Evolutionary conservation across 139 green algal genomes (phyloP), one percentile per base, ranked within the genome.

Genomic region (Penium margaritaceum): DNA sequence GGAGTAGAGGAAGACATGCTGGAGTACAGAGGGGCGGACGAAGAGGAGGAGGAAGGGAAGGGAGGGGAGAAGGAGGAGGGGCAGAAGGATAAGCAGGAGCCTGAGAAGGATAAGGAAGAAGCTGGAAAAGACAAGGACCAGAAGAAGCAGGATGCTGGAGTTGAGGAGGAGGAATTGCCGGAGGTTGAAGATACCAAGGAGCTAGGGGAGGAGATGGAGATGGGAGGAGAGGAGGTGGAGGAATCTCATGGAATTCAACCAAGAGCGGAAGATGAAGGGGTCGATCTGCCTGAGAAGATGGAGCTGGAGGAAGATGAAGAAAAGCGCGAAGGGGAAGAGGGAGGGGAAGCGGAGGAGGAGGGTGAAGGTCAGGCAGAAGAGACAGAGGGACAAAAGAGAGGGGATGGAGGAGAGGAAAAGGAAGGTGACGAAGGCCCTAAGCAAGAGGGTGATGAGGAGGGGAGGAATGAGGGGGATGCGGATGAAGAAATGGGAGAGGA

Each of bases 251-350:
- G 79, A 5, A 64, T 84, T 64, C 69, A 74, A 15, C 73, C 74
- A 3, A 58, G 71, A 54, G 34, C 30, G 24, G 74, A 77, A 51
- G 71, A 88, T 70, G 58, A 85, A 68, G 51, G 30, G 1, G 39
- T 77, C 27, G 62, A 85, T 67, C 43, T 80, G 29, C 37, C 46
- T 2, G 67, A 91, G 90, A 53, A 77, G 55, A 84, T 81, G 74
- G 90, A 97, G 66, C 67, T 72, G 32, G 77, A 85, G 29, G 63
- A 38, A 3, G 84, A 81, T 2, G 64, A 85, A 41, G 60, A 15
- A 12, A 63, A 76, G 43, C 71, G 84, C 38, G 81, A 76, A 33
- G 75, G 74, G 41, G 35, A 74, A 27, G 92, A 83, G 12, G 79
- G 83, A 14, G 84, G 80, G 27, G 67, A 82, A 24, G 63, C 14